Percentiles rank a stretch among this genome's conserved stretches.
These are phyloP conservation scores for Phytopythium cucurbitacearum DNA, from an alignment of 352 stramenopile species.

Conservation along the genomic window DNA sequence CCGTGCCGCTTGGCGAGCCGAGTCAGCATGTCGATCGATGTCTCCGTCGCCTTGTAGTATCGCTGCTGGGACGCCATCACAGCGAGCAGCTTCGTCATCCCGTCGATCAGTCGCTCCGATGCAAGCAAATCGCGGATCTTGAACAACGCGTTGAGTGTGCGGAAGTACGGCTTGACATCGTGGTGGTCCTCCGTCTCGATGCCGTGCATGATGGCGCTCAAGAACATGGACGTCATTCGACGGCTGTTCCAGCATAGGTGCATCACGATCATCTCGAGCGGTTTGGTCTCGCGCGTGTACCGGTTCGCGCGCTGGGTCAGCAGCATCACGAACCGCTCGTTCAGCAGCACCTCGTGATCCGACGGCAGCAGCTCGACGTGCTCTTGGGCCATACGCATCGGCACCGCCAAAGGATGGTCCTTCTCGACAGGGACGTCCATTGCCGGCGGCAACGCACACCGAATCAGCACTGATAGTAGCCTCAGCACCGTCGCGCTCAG, in stretches of 20 bases:
- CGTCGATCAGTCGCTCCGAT: slow-evolving; percentile 52
- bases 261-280: slow-evolving; percentile 70
- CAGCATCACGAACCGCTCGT: slow-evolving; percentile 72
- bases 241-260: slow-evolving; percentile 80
- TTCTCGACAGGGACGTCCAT: slow-evolving; percentile 50
- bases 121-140: slow-evolving; percentile 75
- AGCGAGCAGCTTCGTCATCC: slow-evolving; percentile 66
- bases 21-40: slow-evolving; percentile 83
- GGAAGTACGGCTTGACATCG: slow-evolving; percentile 87
- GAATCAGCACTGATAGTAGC: slow-evolving; percentile 68
- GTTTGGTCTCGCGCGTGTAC: slow-evolving; percentile 78
- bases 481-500: slow-evolving; percentile 67
- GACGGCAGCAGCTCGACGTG: slow-evolving; percentile 51
- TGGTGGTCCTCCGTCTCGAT: slow-evolving; percentile 81
- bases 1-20: slow-evolving; percentile 73
- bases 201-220: slow-evolving; percentile 66
- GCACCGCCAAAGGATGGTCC: slow-evolving; percentile 27
- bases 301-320: slow-evolving; percentile 66
- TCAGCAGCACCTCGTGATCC: slow-evolving; percentile 66
- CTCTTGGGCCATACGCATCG: slow-evolving; percentile 65
- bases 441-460: slow-evolving; percentile 57
- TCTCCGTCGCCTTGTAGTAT: slow-evolving; percentile 85
- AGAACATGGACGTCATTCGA: slow-evolving; percentile 43
- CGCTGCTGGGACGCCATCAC: slow-evolving; percentile 83
- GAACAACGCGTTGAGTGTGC: slow-evolving; percentile 74